Evolutionary conservation across 345 rosid species (phyloP), one percentile per base, ranked within the genome.

Genomic region (Crucihimalaya himalaica): DNA sequence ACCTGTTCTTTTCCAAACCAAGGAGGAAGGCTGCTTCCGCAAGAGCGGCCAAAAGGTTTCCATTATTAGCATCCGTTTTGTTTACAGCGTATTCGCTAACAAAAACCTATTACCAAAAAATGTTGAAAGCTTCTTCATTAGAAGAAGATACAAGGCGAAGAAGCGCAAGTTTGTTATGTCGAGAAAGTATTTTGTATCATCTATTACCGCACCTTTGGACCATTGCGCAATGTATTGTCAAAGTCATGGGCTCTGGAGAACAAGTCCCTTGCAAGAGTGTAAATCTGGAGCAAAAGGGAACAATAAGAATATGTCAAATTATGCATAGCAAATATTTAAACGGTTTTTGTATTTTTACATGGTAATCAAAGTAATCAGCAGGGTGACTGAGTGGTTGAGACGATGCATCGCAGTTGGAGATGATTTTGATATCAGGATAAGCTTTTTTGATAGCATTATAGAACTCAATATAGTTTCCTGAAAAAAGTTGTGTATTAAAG

Each of bases 1-100:
- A 93, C 96, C 97, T 91, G 81, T 94, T 94, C 74, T 86, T 91
- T 84, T 93, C 98, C 46, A 93, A 77, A 59, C 98, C 98, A 57
- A 93, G 83, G 53, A 91, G 92, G 76, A 93, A 93, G 0, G 77
- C 97, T 64, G 96, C 98, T 80, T 91, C 98, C 39, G 84, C 97
- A 67, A 94, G 90, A 51, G 85, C 94, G 5, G 97, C 98, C 64
- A 85, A 80, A 73, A 93, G 92, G 83, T 86, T 93, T 73, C 97
- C 97, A 4, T 59, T 81, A 31, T 89, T 88, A 37, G 95, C 97
- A 76, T 91, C 96, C 37, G 84, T 77, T 63, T 73, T 83, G 2
- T 76, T 84, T 67, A 86, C 97, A 53, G 96, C 98, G 83, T 93
- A 93, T 75, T 93, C 97, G 52, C 98, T 93, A 63, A 89, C 93